Base-by-base conservation (phyloP, 805 yeast species). In the Saccharomyces mikatae region DNA sequence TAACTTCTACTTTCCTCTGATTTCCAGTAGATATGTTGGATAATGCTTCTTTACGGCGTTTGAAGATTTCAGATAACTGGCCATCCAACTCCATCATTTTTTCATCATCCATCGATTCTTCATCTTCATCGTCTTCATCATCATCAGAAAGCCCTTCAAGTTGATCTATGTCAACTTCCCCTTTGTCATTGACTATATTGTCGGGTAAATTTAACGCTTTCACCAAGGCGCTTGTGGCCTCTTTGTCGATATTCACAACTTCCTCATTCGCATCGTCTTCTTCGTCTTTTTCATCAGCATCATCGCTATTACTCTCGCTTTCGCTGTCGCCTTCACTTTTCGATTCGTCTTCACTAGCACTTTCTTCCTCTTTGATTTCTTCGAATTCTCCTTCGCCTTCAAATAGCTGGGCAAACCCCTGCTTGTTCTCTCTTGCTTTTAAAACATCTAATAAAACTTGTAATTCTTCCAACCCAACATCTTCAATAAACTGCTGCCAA, bases 81-180 rank as follows among this genome's bases (percentile, higher is more conserved):
- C 78, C 87, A 66, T 92, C 98, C 62, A 92, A 80, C 22, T 91
- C 95, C 84, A 90, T 83, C 98, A 92, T 92, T 67, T 90, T 90
- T 62, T 91, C 97, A 69, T 91, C 97, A 56, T 91, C 96, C 95
- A 90, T 88, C 0, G 92, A 83, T 60, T 87, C 96, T 51, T 84
- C 87, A 27, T 80, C 84, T 6, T 80, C 78, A 29, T 79, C 84
- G 29, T 76, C 80, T 4, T 66, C 73, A 13, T 71, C 75, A 11
- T 73, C 66, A 60, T 69, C 75, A 30, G 65, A 70, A 30, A 68
- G 62, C n/a, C 54, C 82, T 46, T 75, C 79, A 2, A 76, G 79
- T 21, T 74, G 80, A 44, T 79, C 83, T 6, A 71, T 71, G 10
- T 73, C 75, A 29, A 76, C 79, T 32, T 76, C 77, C 6, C 78